Conservation (phyloP, 805 yeast genomes). For the Lachancea dasiensis region DNA sequence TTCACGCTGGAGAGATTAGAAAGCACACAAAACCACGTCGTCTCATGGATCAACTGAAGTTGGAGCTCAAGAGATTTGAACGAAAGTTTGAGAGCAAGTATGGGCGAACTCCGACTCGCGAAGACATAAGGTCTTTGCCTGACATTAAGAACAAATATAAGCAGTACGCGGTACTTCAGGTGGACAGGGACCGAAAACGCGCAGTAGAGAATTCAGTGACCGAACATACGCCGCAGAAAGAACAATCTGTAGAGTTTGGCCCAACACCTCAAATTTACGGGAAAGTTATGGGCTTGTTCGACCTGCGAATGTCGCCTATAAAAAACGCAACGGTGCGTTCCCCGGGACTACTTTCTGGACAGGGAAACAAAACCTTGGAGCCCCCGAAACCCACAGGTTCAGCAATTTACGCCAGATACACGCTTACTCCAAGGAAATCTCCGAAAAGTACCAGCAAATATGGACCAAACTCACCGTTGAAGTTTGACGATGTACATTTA, state of each 20-base stretch:
- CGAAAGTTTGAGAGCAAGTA: constrained; percentile 35
- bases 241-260: constrained; percentile 45
- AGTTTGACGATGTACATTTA: constrained; percentile 32
- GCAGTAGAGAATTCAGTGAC: constrained; percentile 6
- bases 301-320: constrained; percentile 36
- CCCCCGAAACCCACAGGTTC: constrained; percentile 8
- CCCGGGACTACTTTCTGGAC: not conserved
- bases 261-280: constrained; percentile 89
- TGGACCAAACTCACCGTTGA: constrained; percentile 29
- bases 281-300: constrained; percentile 66
- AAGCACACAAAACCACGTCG: not conserved
- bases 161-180: constrained; percentile 28
- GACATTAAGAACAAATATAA: constrained; percentile 34
- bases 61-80: constrained; percentile 53
- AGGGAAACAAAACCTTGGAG: constrained; percentile 1
- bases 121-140: constrained; percentile 40
- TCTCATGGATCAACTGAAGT: constrained; percentile 29
- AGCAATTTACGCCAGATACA: constrained; percentile 18
- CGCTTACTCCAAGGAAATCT: constrained; percentile 18
- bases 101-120: constrained; percentile 42
- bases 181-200: constrained; percentile 10
- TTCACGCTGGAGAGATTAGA: not conserved
- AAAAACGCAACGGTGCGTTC: constrained; percentile 5
- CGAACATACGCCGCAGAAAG: constrained; percentile 10
- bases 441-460: constrained; percentile 18